These are phyloP conservation scores for Camillea tinctor DNA, from an alignment of 2,329 filamentous ascomycete species.

Conservation along the genomic window DNA sequence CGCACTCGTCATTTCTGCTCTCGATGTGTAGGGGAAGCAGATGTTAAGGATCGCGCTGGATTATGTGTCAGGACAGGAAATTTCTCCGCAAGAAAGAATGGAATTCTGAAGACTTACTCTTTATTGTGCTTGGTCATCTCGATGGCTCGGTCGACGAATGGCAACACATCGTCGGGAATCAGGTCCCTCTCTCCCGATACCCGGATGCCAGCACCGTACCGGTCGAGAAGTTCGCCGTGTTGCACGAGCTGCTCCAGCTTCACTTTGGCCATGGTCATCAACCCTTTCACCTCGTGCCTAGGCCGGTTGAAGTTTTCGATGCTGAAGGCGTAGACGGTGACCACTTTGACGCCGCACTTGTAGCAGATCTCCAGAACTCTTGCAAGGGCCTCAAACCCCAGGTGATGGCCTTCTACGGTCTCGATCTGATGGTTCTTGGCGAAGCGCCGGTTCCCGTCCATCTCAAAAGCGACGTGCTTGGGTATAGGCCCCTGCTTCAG, in stretches of 20 bases:
- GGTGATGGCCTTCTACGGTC: slow-evolving; percentile 91
- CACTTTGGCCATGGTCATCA: slow-evolving; percentile 97
- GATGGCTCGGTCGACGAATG: slow-evolving; percentile 82
- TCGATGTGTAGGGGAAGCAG: slow-evolving; percentile 95
- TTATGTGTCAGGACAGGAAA: neutral
- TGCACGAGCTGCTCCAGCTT: slow-evolving; percentile 90
- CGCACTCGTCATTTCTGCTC: slow-evolving; percentile 90
- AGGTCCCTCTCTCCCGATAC: slow-evolving; percentile 82
- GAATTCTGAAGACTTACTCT: slow-evolving; percentile 47
- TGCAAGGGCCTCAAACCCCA: slow-evolving; percentile 93
- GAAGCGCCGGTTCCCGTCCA: slow-evolving; percentile 97
- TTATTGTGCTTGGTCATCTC: slow-evolving; percentile 85
- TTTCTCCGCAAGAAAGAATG: neutral
- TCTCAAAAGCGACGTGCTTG: slow-evolving; percentile 96
- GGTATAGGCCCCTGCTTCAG: slow-evolving; percentile 89
- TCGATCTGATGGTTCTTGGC: slow-evolving; percentile 89
- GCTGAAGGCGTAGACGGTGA: slow-evolving; percentile 97
- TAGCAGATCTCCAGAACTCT: slow-evolving; percentile 96
- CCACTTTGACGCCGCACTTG: slow-evolving; percentile 92
- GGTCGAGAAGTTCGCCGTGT: slow-evolving; percentile 88
- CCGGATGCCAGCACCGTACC: slow-evolving; percentile 84
- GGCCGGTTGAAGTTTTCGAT: slow-evolving; percentile 99
- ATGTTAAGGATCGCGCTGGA: slow-evolving; percentile 71
- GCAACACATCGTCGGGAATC: slow-evolving; percentile 81
- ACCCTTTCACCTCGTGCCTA: slow-evolving; percentile 90